Conservation (phyloP, 495 filamentous ascomycete genomes). For the Annulohypoxylon stygium region DNA sequence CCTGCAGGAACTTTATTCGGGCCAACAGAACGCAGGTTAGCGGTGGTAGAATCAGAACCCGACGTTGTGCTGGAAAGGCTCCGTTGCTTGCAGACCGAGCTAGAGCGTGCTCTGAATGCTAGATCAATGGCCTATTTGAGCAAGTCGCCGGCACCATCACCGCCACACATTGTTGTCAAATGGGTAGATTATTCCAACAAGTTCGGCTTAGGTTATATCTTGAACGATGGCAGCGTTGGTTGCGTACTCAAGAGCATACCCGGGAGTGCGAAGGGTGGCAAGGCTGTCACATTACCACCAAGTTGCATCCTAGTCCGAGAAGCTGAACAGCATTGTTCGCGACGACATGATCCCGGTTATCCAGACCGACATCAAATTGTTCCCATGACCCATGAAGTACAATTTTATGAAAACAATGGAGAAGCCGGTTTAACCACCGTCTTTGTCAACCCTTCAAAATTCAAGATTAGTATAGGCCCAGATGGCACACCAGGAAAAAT, state of each 20-base stretch:
- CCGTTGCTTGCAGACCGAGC: constrained; percentile 62
- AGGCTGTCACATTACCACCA: constrained; percentile 68
- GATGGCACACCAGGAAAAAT: constrained; percentile 68
- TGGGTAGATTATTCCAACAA: constrained; percentile 98
- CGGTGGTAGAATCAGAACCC: constrained; percentile 63
- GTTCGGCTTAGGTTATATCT: constrained; percentile 86
- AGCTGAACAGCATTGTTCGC: constrained; percentile 69
- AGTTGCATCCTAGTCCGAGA: constrained; percentile 78
- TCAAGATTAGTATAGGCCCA: constrained; percentile 64
- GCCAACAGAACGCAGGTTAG: constrained; percentile 63
- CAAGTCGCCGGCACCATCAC: constrained; percentile 55
- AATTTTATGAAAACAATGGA: constrained; percentile 83
- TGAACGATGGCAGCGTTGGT: constrained; percentile 86
- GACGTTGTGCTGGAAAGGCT: constrained; percentile 66
- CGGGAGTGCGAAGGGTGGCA: constrained; percentile 58
- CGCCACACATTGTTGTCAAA: constrained; percentile 77
- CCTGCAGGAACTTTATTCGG: constrained; percentile 59
- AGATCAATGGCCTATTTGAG: constrained; percentile 64
- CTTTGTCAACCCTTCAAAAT: constrained; percentile 70
- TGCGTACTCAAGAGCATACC: constrained; percentile 76
- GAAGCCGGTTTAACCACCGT: constrained; percentile 74
- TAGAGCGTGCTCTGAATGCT: constrained; percentile 69
- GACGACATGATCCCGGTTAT: constrained; percentile 66
- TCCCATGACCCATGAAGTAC: constrained; percentile 72
- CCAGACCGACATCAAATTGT: constrained; percentile 74